Evolutionary conservation across 106 monocot species (phyloP).

Genomic region (Acorus gramineus): DNA sequence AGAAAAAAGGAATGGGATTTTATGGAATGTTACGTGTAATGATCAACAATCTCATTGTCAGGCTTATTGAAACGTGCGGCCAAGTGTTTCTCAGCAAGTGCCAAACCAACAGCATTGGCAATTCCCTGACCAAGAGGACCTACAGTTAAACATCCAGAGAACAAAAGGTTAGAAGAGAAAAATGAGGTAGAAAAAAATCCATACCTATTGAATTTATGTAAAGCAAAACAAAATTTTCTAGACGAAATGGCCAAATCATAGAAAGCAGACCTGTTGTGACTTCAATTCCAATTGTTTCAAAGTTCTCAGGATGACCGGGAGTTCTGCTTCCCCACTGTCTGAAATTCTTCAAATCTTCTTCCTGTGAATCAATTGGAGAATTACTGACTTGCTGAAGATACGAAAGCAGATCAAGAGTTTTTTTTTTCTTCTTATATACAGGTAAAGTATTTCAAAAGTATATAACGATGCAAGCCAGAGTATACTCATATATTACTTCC

Average conservation of each 20-base stretch:
- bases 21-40: constrained; percentile 47
- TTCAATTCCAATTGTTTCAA: constrained; percentile 87
- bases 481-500: no score
- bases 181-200: neutral
- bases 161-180: neutral
- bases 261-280: constrained; percentile 6
- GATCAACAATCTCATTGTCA: constrained; percentile 65
- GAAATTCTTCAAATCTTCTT: constrained; percentile 74
- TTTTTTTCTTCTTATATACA: no score
- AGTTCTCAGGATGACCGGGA: constrained; percentile 97
- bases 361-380: constrained; percentile 16
- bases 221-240: no score
- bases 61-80: constrained; percentile 82
- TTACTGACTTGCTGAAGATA: no score
- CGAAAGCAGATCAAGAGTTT: no score
- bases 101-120: constrained; percentile 82
- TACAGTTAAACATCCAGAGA: constrained; percentile 7
- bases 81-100: constrained; percentile 73
- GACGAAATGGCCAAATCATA: no score
- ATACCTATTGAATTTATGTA: no score
- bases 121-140: constrained; percentile 85
- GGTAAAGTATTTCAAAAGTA: no score
- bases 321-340: constrained; percentile 92
- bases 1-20: neutral
- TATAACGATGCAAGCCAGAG: no score